These are phyloP conservation scores for Fusarium xylarioides DNA, from an alignment of 2,329 filamentous ascomycete species.

Conservation along the genomic window DNA sequence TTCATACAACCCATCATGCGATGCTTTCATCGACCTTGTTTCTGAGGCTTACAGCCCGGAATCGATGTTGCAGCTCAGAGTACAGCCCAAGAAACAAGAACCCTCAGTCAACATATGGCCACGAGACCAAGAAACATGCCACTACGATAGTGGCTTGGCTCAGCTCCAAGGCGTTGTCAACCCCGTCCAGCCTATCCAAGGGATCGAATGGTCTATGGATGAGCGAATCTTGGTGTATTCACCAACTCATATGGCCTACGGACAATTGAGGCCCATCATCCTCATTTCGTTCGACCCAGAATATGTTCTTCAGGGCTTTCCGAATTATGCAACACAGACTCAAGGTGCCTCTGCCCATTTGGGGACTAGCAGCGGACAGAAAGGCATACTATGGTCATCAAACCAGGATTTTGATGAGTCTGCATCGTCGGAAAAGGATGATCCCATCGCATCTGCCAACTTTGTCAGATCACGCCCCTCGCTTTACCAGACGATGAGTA, in stretches of 20 bases:
- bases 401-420: not conserved
- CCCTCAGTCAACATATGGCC: conserved; percentile 38
- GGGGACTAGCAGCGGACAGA: not conserved
- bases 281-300: conserved; percentile 46
- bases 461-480: conserved; percentile 12
- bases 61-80: conserved; percentile 55
- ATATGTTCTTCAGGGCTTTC: conserved; percentile 35
- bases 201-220: conserved; percentile 55
- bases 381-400: not conserved
- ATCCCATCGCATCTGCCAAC: not conserved
- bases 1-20: conserved; percentile 62
- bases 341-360: not conserved
- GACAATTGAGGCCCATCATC: conserved; percentile 31
- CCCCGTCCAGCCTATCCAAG: conserved; percentile 42
- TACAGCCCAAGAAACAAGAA: conserved; percentile 28
- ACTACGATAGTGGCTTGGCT: conserved; percentile 1
- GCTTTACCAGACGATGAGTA: conserved; percentile 27
- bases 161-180: conserved; percentile 51
- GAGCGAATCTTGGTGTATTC: conserved; percentile 59
- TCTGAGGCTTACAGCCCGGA: conserved; percentile 45
- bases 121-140: conserved; percentile 9
- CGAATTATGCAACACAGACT: conserved; percentile 3
- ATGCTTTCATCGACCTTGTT: conserved; percentile 67
- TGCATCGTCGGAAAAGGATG: not conserved
- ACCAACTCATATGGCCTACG: conserved; percentile 18